Percentiles rank a stretch among this genome's conserved stretches.
phyloP scores from a whole-genome alignment of 2,329 filamentous ascomycete species.

The Conoideocrella luteorostrata region DNA sequence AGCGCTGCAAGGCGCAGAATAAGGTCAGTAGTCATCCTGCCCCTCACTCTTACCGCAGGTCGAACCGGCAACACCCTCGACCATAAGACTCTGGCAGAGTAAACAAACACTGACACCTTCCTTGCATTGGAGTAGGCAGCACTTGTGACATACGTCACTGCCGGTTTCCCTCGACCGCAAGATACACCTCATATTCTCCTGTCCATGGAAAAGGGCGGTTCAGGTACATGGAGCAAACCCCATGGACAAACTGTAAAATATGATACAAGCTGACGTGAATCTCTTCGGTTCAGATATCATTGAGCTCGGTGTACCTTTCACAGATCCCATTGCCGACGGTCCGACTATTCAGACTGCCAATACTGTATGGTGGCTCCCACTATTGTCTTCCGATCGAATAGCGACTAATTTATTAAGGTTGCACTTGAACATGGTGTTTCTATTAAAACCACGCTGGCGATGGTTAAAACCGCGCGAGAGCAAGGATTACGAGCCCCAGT shows the following conservation, averaged over 20 bases:
- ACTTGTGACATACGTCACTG: slow-evolving; percentile 92
- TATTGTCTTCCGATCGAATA: neutral
- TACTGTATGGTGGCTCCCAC: slow-evolving; percentile 50
- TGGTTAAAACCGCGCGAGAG: slow-evolving; percentile 74
- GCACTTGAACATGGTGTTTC: slow-evolving; percentile 87
- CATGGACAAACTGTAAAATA: too few species aligned
- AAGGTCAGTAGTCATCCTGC: slow-evolving; percentile 39
- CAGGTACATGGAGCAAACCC: slow-evolving; percentile 52
- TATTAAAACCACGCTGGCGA: slow-evolving; percentile 69
- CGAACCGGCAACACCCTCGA: too few species aligned
- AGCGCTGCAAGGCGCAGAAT: slow-evolving; percentile 52
- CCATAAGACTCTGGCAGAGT: too few species aligned
- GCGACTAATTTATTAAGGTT: slow-evolving; percentile 30
- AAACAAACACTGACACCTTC: neutral
- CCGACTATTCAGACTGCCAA: slow-evolving; percentile 96
- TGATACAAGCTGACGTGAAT: neutral
- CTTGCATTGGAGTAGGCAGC: slow-evolving; percentile 52
- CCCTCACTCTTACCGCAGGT: too few species aligned
- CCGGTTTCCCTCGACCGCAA: slow-evolving; percentile 78
- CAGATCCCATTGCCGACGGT: slow-evolving; percentile 95
- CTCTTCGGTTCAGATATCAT: slow-evolving; percentile 61
- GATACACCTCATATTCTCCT: slow-evolving; percentile 80
- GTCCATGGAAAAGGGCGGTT: slow-evolving; percentile 85
- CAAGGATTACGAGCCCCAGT: slow-evolving; percentile 76
- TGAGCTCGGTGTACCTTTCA: slow-evolving; percentile 93